phyloP scores from a whole-genome alignment of 2,329 filamentous ascomycete genomes.

The Trichophyton equinum region DNA sequence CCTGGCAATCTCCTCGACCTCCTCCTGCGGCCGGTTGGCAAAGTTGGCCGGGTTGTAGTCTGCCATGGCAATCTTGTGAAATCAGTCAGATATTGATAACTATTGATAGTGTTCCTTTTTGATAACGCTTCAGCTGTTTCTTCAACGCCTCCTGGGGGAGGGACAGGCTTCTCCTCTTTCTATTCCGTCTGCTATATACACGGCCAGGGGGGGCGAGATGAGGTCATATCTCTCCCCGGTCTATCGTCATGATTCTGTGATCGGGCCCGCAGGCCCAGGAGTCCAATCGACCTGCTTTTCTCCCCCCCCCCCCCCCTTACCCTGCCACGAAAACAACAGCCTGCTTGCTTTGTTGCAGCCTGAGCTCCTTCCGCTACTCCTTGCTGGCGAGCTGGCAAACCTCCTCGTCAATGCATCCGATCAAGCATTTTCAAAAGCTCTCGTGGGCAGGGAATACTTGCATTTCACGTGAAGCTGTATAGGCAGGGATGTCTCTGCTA shows the following conservation, averaged over 20 bases:
- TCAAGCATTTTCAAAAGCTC: neutral
- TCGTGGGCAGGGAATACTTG: neutral
- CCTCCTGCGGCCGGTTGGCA: conserved; percentile 33
- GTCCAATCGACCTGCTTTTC: neutral
- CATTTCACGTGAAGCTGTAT: neutral
- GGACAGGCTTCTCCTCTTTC: no score
- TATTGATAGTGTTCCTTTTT: neutral
- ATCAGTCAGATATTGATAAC: neutral
- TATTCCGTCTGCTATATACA: neutral
- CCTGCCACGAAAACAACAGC: neutral
- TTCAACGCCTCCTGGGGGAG: no score
- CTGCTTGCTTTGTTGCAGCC: no score
- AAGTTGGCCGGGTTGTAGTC: conserved; percentile 30
- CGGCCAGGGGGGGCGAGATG: neutral
- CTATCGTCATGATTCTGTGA: neutral
- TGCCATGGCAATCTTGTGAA: conserved; percentile 15
- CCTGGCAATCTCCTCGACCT: conserved; percentile 32
- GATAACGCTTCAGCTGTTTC: neutral
- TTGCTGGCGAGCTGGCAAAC: no score
- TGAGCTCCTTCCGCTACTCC: no score
- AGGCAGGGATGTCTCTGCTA: neutral
- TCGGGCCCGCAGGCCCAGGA: neutral
- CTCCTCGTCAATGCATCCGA: neutral
- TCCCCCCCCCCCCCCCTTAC: neutral
- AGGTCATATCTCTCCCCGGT: neutral